phyloP scores from a whole-genome alignment of 108 stramenopile genomes.

The Aureococcus anophagefferens region DNA sequence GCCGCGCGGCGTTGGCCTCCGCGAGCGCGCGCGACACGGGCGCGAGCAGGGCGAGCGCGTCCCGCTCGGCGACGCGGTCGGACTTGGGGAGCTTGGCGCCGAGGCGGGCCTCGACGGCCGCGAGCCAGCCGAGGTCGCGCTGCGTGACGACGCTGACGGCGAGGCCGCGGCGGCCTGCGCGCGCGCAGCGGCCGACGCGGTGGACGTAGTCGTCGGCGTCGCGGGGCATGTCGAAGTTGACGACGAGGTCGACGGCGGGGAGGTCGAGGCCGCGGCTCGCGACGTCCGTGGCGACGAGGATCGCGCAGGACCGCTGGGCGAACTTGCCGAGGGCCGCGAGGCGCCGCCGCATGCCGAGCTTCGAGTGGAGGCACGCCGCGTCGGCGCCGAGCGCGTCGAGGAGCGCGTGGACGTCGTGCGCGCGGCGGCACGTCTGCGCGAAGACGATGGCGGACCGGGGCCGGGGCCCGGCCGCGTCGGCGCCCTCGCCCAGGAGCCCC shows the following conservation, averaged over 20 bases:
- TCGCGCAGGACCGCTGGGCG: conserved; percentile 37
- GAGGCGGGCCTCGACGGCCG: conserved; percentile 31
- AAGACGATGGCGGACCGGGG: conserved; percentile 85
- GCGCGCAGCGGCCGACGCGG: conserved; percentile 85
- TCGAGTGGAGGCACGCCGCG: conserved; percentile 82
- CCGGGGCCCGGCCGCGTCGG: conserved; percentile 2
- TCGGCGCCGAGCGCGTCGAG: conserved; percentile 70
- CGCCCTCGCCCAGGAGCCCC: not conserved
- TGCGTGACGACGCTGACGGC: conserved; percentile 32
- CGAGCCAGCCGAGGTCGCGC: conserved; percentile 43
- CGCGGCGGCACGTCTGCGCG: conserved; percentile 84
- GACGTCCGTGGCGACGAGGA: conserved; percentile 97
- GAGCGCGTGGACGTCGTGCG: conserved; percentile 76
- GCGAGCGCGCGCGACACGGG: conserved; percentile 31
- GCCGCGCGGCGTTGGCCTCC: too few relatives aligned
- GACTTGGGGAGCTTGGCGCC: conserved; percentile 21
- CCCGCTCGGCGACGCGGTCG: conserved; percentile 29
- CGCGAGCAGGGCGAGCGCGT: conserved; percentile 38
- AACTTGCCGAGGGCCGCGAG: conserved; percentile 74
- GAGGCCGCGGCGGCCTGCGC: conserved; percentile 15
- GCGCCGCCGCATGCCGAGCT: conserved; percentile 77
- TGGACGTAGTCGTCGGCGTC: conserved; percentile 96
- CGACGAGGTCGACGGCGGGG: conserved; percentile 85
- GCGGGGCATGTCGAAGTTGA: conserved; percentile 92
- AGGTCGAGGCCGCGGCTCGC: conserved; percentile 90